Percentiles rank a stretch among this genome's conserved stretches.
Conservation (phyloP, 768 basidiomycete species). For the Boletus reticulatus region DNA sequence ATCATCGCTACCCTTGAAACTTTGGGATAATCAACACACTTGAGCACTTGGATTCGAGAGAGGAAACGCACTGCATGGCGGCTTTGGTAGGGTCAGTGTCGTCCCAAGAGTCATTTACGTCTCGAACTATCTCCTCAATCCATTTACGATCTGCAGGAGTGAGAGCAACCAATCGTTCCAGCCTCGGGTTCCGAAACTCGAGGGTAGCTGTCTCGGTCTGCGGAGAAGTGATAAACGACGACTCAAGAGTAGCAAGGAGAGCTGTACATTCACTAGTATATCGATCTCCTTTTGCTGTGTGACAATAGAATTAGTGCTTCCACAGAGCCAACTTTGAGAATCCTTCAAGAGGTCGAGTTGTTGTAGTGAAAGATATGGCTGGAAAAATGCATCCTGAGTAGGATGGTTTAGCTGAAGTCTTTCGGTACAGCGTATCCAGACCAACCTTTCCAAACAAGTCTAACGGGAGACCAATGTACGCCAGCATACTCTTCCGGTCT, state of each 20-base stretch:
- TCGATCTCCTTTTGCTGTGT: slow-evolving; percentile 93
- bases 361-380: slow-evolving; percentile 95
- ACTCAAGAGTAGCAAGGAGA: not conserved
- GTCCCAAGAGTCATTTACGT: slow-evolving; percentile 82
- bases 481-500: slow-evolving; percentile 86
- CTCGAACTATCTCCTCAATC: slow-evolving; percentile 92
- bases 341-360: slow-evolving; percentile 86
- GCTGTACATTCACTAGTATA: slow-evolving; percentile 75
- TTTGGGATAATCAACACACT: slow-evolving; percentile 29
- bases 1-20: slow-evolving; percentile 95
- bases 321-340: slow-evolving; percentile 83
- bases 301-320: slow-evolving; percentile 95
- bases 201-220: slow-evolving; percentile 85
- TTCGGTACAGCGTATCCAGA: not conserved
- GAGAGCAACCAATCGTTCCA: slow-evolving; percentile 75
- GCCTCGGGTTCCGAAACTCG: slow-evolving; percentile 80
- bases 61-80: slow-evolving; percentile 60
- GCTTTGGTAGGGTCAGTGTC: slow-evolving; percentile 56
- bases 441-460: slow-evolving; percentile 88
- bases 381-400: slow-evolving; percentile 86
- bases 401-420: not conserved
- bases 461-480: slow-evolving; percentile 91
- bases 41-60: not conserved
- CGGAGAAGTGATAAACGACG: not conserved
- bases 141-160: slow-evolving; percentile 95